phyloP scores from a whole-genome alignment of 768 basidiomycete genomes.

The Xanthoconium purpureum region DNA sequence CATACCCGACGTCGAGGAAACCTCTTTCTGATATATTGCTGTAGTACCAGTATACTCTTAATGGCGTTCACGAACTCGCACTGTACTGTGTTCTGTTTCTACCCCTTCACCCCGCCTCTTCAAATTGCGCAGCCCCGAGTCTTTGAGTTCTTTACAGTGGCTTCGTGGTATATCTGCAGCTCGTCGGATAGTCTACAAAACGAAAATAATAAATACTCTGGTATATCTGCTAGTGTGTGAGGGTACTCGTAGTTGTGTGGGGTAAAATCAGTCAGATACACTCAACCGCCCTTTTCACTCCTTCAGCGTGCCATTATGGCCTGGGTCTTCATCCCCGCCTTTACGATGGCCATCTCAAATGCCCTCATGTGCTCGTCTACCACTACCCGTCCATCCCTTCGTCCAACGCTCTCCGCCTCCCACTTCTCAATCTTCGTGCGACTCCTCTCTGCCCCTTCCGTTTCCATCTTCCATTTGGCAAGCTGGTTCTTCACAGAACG shows the following conservation, averaged over 20 bases:
- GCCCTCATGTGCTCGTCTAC: constrained; percentile 78
- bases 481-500: constrained; percentile 82
- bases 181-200: constrained; percentile 17
- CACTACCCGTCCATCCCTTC: constrained; percentile 59
- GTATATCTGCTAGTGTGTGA: constrained; percentile 17
- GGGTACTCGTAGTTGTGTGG: constrained; percentile 8
- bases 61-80: no score
- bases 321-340: constrained; percentile 73
- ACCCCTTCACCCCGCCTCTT: not conserved
- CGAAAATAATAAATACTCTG: constrained; percentile 16
- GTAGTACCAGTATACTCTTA: not conserved
- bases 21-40: not conserved
- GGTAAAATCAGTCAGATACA: constrained; percentile 7
- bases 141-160: not conserved
- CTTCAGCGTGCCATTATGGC: constrained; percentile 76
- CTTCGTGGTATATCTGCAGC: not conserved
- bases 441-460: constrained; percentile 83
- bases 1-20: not conserved
- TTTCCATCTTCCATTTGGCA: constrained; percentile 75
- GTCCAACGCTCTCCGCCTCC: constrained; percentile 55
- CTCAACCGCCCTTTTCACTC: not conserved
- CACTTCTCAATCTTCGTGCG: constrained; percentile 72
- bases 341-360: constrained; percentile 68
- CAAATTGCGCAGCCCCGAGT: not conserved
- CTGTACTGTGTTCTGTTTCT: not conserved